Evolutionary conservation across 1,284 basidiomycete species (phyloP), one percentile per base, ranked within the genome.

Genomic region (Ustilago cynodontis): DNA sequence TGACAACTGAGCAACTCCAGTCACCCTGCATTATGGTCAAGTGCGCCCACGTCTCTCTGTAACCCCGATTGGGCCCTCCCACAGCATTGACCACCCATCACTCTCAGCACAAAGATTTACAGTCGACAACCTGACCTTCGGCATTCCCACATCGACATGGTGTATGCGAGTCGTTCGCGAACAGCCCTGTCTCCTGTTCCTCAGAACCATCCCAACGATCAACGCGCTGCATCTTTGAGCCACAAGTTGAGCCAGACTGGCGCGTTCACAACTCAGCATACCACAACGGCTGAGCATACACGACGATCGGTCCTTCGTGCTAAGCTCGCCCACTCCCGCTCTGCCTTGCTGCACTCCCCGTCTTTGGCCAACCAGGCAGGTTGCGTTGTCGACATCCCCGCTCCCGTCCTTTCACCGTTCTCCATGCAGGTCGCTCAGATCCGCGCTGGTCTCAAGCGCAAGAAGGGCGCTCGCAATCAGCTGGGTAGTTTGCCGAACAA

Each of bases 401-500:
- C 60, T 26, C 52, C 56, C 53, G 26, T 39, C 18, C 20, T 37
- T 33, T 57, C 65, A 2, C 64, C 70, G 1, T 37, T 35, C 22
- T 39, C 56, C 31, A 76, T 67, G 73, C 56, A 57, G n/a, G 13
- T 55, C n/a, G 33, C 47, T 11, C 52, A 67, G 18, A 33, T 63
- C 18, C 73, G 73, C 11, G 73, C 68, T 29, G 68, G 73, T 22
- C 68, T 71, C 57, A 76, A 76, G 60, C 73, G 73, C 54, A 76
- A 76, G 51, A 76, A 71, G 55, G 68, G 65, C 57, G 37, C 52
- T 28, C 59, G 59, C 35, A 56, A 49, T 16, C 64, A 66, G 33
- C 57, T 67, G 3, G 64, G 56, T n/a, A 45, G 24, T n/a, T 16
- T 16, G 2, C n/a, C 31, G 10, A 47, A 50, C 7, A 33, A 22